phyloP scores from a whole-genome alignment of 2,329 filamentous ascomycete genomes.

The Paecilomyces niveus region DNA sequence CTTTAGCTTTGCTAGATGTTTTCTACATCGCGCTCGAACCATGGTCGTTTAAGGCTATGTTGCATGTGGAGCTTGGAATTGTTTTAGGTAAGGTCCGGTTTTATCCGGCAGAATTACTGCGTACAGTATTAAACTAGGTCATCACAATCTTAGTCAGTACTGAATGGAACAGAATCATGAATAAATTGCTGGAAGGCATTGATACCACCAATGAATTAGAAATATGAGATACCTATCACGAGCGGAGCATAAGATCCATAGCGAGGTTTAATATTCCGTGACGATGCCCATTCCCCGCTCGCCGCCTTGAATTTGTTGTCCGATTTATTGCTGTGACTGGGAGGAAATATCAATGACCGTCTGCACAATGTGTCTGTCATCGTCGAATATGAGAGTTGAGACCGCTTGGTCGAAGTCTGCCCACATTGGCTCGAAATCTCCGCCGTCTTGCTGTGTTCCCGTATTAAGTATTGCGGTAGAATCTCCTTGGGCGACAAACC shows the following conservation, averaged over 20 bases:
- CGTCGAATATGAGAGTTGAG: constrained; percentile 4
- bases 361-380: constrained; percentile 1
- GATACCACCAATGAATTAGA: too few relatives aligned
- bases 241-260: too few relatives aligned
- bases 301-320: too few relatives aligned
- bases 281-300: too few relatives aligned
- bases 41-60: neutral
- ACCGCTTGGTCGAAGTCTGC: constrained; percentile 9
- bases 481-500: constrained; percentile 7
- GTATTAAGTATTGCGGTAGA: constrained; percentile 4
- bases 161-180: too few relatives aligned
- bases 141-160: too few relatives aligned
- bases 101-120: neutral
- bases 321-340: too few relatives aligned
- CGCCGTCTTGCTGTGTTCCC: constrained; percentile 10
- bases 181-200: too few relatives aligned
- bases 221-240: too few relatives aligned
- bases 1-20: neutral
- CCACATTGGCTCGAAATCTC: constrained; percentile 10
- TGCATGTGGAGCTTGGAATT: too few relatives aligned
- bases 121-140: too few relatives aligned
- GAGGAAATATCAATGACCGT: neutral
- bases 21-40: neutral
- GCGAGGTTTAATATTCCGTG: too few relatives aligned
- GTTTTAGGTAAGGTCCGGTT: neutral